Conservation (phyloP, 306 rosid species). For the Vachellia pachyceras region DNA sequence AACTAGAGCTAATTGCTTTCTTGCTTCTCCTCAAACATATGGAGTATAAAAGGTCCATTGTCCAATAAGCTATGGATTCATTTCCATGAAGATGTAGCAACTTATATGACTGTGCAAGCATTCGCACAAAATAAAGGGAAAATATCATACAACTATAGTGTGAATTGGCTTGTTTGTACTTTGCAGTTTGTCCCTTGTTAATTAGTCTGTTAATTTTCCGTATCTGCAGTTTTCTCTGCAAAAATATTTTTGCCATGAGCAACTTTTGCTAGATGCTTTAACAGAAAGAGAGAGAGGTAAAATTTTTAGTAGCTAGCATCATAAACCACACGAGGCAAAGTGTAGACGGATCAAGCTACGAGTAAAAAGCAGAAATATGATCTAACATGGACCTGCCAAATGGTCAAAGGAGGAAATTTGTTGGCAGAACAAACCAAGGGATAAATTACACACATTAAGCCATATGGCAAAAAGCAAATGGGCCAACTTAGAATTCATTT, state of each 20-base stretch:
- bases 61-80: constrained; percentile 9
- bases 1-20: background rate
- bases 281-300: background rate
- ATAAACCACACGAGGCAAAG: background rate
- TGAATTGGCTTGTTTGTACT: constrained; percentile 1
- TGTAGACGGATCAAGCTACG: background rate
- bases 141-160: background rate
- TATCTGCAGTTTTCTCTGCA: background rate
- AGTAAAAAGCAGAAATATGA: background rate
- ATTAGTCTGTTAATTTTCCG: no score
- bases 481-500: background rate
- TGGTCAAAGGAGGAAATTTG: background rate
- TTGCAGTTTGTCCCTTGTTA: background rate
- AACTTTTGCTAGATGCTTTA: background rate
- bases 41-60: background rate
- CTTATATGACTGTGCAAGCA: background rate
- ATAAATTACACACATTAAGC: background rate
- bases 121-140: background rate
- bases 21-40: background rate
- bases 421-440: background rate
- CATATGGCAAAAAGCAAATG: background rate
- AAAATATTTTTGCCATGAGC: background rate
- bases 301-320: background rate
- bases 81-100: background rate
- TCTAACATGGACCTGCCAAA: background rate